Evolutionary conservation across 148 eudicot genomes (phyloP), one percentile per base, ranked within the genome.

Genomic region (Arbutus unedo): DNA sequence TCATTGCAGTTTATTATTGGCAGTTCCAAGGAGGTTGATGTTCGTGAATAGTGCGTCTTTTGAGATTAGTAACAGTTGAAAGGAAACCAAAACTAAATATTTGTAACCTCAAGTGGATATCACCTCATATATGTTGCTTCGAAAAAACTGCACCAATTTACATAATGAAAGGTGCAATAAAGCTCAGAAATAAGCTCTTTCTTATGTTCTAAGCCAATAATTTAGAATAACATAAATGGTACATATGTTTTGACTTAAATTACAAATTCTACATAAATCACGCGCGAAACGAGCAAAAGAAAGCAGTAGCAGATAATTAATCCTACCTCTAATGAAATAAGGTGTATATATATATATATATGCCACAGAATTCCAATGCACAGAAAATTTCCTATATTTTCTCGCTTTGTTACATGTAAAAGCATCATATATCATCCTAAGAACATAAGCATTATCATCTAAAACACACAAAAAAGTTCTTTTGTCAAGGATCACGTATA

Each of bases 221-320:
- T 5, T n/a, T n/a, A 25, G 21, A 54, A 76, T 51, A 31, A 41
- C 45, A 76, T 13, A 76, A 49, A 18, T 8, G 25, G 44, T 8
- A 76, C 45, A 9, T 6, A 19, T 77, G 15, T 55, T 38, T 55
- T 38, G 18, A 23, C 43, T 77, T 3, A 41, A 77, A 38, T 43
- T 38, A 7, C 19, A 56, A 47, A 79, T 4, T 4, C 43, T 4
- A 21, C 4, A 78, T 3, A 31, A 41, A 43, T 55, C 51, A 4
- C 50, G 38, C 54, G 11, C 9, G 7, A 60, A 21, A 60, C 8
- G 81, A 59, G 59, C 53, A 57, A 44, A 5, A 79, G 38, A 59
- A 55, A 79, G 72, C 41, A 79, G 53, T 25, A n/a, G 45, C 31
- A 60, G 70, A 38, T 79, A 13, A 23, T n/a, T 51, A 76, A 51